These are phyloP conservation scores for Aspergillus unguis DNA, from an alignment of 2,329 filamentous ascomycete species.

Conservation along the genomic window DNA sequence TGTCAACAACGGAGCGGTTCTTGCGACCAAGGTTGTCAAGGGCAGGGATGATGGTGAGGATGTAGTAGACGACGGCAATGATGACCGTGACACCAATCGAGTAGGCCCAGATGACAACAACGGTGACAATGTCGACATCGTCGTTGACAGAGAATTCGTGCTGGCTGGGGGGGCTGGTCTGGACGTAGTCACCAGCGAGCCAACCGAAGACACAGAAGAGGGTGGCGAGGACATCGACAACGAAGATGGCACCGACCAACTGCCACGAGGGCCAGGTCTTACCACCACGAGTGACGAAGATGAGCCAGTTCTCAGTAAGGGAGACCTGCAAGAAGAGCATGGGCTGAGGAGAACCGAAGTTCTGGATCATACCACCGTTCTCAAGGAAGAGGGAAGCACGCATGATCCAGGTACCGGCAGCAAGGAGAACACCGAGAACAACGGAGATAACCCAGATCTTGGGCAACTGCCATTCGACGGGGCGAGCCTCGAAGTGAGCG, in stretches of 20 bases:
- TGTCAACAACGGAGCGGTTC: conserved; percentile 51
- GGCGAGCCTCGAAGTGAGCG: conserved; percentile 69
- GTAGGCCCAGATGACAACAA: conserved; percentile 53
- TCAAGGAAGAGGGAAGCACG: conserved; percentile 67
- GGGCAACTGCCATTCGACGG: conserved; percentile 75
- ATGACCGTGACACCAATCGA: conserved; percentile 53
- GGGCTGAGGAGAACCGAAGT: conserved; percentile 70
- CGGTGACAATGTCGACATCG: conserved; percentile 56
- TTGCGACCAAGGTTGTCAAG: conserved; percentile 53
- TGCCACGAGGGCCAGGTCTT: conserved; percentile 74
- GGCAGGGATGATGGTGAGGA: conserved; percentile 45
- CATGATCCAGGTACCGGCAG: conserved; percentile 68
- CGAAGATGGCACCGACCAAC: conserved; percentile 66
- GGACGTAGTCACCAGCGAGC: conserved; percentile 54
- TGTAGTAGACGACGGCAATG: conserved; percentile 52
- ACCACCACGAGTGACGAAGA: conserved; percentile 88
- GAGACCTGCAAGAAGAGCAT: conserved; percentile 88
- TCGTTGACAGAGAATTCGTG: conserved; percentile 45
- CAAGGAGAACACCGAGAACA: conserved; percentile 63
- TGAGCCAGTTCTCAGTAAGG: conserved; percentile 92
- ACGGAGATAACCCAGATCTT: conserved; percentile 72
- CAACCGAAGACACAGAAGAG: conserved; percentile 74
- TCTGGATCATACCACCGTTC: conserved; percentile 70
- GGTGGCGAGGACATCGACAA: conserved; percentile 68
- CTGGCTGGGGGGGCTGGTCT: conserved; percentile 27